These are phyloP conservation scores for Fusarium buharicum DNA, from an alignment of 2,329 filamentous ascomycete genomes.

Conservation along the genomic window DNA sequence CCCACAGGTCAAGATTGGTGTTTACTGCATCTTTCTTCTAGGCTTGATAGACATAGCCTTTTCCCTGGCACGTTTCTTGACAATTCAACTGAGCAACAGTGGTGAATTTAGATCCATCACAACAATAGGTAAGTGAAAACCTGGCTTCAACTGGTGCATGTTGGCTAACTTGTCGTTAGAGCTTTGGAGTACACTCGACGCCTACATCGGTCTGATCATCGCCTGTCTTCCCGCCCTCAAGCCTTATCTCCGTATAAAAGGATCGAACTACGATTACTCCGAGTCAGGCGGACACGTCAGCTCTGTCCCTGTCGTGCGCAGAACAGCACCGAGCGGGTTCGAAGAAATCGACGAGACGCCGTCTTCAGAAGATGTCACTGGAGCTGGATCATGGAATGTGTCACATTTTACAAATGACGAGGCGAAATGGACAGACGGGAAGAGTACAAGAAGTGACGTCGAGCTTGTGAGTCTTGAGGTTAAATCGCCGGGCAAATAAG, in stretches of 20 bases:
- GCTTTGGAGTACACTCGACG: slow-evolving; percentile 36
- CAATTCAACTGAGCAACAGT: slow-evolving; percentile 8
- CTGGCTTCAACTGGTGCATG: not conserved
- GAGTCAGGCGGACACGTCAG: slow-evolving; percentile 11
- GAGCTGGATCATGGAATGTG: no score
- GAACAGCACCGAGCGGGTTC: slow-evolving; percentile 19
- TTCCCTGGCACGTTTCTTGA: slow-evolving; percentile 34
- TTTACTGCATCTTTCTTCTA: slow-evolving; percentile 34
- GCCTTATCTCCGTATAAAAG: slow-evolving; percentile 29
- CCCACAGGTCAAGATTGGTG: slow-evolving; percentile 18
- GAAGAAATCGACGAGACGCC: slow-evolving; percentile 30
- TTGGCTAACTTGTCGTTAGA: slow-evolving; percentile 5
- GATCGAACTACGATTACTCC: slow-evolving; percentile 15
- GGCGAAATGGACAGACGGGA: no score
- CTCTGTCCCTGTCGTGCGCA: not conserved
- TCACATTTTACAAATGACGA: no score
- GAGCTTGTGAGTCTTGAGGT: no score
- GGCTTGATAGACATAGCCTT: slow-evolving; percentile 37
- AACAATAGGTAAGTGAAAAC: slow-evolving; percentile 15
- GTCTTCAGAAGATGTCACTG: no score
- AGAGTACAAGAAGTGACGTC: no score
- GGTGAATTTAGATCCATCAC: slow-evolving; percentile 31
- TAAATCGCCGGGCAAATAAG: no score
- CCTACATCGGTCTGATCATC: slow-evolving; percentile 33
- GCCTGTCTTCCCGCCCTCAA: slow-evolving; percentile 38